phyloP scores from a whole-genome alignment of 2,329 filamentous ascomycete species.

The Podosphaera fusca region DNA sequence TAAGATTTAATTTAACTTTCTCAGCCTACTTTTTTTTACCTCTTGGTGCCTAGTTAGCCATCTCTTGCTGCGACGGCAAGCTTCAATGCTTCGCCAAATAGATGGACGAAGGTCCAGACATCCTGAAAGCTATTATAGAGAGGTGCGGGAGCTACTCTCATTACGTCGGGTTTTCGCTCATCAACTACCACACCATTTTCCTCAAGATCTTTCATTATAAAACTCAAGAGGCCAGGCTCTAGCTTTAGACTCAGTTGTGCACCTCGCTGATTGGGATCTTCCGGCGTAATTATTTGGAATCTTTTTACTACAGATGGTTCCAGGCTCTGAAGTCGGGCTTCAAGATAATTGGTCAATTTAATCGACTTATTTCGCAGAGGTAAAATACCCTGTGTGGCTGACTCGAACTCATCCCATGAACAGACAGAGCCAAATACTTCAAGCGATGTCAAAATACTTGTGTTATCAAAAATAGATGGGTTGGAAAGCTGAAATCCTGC shows the following conservation, averaged over 20 bases:
- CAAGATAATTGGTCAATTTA: constrained; percentile 43
- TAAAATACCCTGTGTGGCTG: constrained; percentile 30
- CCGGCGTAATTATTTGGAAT: constrained; percentile 42
- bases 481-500: constrained; percentile 60
- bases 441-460: constrained; percentile 42
- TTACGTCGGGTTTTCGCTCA: constrained; percentile 51
- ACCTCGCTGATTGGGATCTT: constrained; percentile 37
- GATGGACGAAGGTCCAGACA: constrained; percentile 31
- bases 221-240: constrained; percentile 33
- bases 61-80: constrained; percentile 8
- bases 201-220: constrained; percentile 37
- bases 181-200: constrained; percentile 44
- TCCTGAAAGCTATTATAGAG: constrained; percentile 53
- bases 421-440: constrained; percentile 31
- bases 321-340: constrained; percentile 28
- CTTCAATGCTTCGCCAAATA: constrained; percentile 18
- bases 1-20: too few relatives aligned
- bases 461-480: constrained; percentile 51
- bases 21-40: background rate
- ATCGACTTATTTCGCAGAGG: constrained; percentile 42
- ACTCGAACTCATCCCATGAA: background rate
- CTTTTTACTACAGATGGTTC: constrained; percentile 13
- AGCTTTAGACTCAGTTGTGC: constrained; percentile 50
- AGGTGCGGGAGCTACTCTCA: constrained; percentile 51
- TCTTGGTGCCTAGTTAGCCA: too few relatives aligned